Evolutionary conservation across 2,329 filamentous ascomycete genomes (phyloP), one percentile per base, ranked within the genome.

Genomic region (Xylariales sp.): DNA sequence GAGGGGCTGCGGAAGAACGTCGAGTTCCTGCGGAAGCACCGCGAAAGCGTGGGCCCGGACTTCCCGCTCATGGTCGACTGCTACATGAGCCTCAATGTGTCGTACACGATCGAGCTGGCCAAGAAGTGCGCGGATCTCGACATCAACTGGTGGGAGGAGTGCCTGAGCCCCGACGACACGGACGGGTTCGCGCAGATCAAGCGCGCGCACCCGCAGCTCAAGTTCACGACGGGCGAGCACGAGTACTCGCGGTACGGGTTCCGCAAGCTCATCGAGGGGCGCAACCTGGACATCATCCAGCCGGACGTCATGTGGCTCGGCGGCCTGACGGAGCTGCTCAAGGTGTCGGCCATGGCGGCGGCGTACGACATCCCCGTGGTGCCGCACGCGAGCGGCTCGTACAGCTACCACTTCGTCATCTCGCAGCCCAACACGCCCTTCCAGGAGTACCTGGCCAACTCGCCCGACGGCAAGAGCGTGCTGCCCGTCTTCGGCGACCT

Each of bases 71-170:
- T 97, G 85, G 94, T 97, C 5, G 94, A 97, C 82, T 97, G 94
- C 85, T 97, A 97, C 82, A 97, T 97, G 94, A 94, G 92, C 73
- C 84, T 97, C 76, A 97, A 94, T 75, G 94, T 97, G 32, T 84
- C 92, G 0, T 97, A 97, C 82, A 97, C 93, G 3, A 97, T 97
- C 73, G 91, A 97, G 80, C 86, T 97, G 30, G 94, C 92, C 68
- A 92, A 94, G 81, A 91, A 90, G 59, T 93, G 91, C 78, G 88
- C 93, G 74, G 90, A 94, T 73, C 87, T 97, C 72, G 87, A 95
- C 80, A 94, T 97, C 79, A 94, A 97, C 83, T 97, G 94, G 94
- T 97, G 93, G 93, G 94, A 97, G 83, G 94, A 97, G 83, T 97
- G 93, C 72, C 83, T 97, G 70, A 92, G 90, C 36, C 94, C 94